Base-by-base conservation (phyloP, 495 filamentous ascomycete species). In the Neurospora africana region DNA sequence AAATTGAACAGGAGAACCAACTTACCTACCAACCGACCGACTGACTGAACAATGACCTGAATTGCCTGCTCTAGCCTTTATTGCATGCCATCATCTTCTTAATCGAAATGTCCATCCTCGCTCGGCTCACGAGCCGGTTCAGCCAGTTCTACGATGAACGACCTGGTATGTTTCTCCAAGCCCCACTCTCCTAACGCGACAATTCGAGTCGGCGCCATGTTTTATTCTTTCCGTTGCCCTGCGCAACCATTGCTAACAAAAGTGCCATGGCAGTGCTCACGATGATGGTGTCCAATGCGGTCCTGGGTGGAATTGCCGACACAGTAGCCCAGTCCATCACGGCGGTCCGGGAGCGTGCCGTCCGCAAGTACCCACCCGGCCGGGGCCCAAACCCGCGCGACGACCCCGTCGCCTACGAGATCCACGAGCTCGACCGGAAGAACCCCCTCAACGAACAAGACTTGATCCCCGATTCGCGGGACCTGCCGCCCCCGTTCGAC, bases 251-350 rank as follows among this genome's bases (percentile, higher is more conserved):
- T 30, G 7, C 70, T 73, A 40, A 69, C 70, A n/a, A 68, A 36
- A 30, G 33, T 70, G 69, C 7, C 73, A 30, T 71, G 76, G 11
- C 82, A 92, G 93, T 99, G 43, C 86, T 99, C 73, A 99, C 95
- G 53, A 99, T 95, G 80, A 99, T 98, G 95, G 91, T 98, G 73
- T 95, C 93, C 75, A 99, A 99, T 82, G 91, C 95, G 71, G 91
- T 99, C 39, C 88, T 99, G 35, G 93, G 92, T 81, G 95, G 93
- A 74, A 70, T 82, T 68, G 80, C 95, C 79, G 95, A 99, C 83
- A 98, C 95, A 19, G 92, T 97, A 72, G 95, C 95, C 70, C 95
- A 99, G 79, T 88, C 91, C 70, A 91, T 99, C 76, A 98, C 95
- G 33, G 88, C 93, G 43, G 88, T 97, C 78, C 89, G 89, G 67